phyloP scores from a whole-genome alignment of 2,329 filamentous ascomycete species.

The Arthrobotrys entomopaga region DNA sequence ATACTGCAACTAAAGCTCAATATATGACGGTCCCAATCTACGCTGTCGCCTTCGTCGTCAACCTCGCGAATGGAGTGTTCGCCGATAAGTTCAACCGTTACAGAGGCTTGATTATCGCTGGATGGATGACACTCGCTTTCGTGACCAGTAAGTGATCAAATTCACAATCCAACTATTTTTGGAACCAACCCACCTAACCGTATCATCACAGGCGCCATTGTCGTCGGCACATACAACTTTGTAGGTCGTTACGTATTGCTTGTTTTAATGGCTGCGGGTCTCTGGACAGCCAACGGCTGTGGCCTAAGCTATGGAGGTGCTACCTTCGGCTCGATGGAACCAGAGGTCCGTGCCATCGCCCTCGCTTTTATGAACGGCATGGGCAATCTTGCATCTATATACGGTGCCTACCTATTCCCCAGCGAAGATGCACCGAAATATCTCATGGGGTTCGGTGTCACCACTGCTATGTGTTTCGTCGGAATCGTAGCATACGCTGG shows the following conservation, averaged over 20 bases:
- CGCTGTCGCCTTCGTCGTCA: constrained; percentile 67
- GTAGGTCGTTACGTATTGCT: constrained; percentile 67
- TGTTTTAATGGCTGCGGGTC: constrained; percentile 68
- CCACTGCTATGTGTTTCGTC: constrained; percentile 60
- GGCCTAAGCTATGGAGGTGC: constrained; percentile 66
- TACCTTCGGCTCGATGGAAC: constrained; percentile 66
- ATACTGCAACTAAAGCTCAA: constrained; percentile 59
- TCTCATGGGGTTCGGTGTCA: constrained; percentile 63
- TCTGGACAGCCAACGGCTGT: constrained; percentile 68
- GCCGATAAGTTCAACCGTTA: constrained; percentile 65
- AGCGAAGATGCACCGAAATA: constrained; percentile 66
- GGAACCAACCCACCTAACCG: not conserved
- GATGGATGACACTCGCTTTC: constrained; percentile 65
- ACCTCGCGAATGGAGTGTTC: constrained; percentile 65
- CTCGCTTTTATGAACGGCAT: constrained; percentile 68
- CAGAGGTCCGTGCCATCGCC: constrained; percentile 67
- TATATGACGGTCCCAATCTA: constrained; percentile 66
- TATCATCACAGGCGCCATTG: constrained; percentile 56
- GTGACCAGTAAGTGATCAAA: constrained; percentile 22
- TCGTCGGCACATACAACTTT: constrained; percentile 66
- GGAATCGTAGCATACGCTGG: constrained; percentile 59
- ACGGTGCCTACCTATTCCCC: constrained; percentile 69
- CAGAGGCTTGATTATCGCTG: constrained; percentile 66
- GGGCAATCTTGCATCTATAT: constrained; percentile 69
- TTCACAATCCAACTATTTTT: not conserved